phyloP scores from a whole-genome alignment of 768 basidiomycete species.

The Leccinum rimulosum region DNA sequence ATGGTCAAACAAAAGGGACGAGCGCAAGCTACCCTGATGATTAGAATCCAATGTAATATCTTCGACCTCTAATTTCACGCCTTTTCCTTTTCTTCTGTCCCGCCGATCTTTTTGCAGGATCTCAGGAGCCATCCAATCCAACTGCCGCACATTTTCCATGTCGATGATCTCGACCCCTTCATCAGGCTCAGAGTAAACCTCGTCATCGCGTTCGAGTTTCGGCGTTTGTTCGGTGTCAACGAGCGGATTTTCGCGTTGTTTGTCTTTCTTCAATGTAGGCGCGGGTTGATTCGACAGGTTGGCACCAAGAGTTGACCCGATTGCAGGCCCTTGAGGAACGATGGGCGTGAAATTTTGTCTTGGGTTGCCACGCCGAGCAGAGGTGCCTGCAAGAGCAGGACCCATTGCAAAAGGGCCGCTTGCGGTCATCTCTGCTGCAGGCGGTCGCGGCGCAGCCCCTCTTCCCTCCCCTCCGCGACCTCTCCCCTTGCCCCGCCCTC shows the following conservation, averaged over 20 bases:
- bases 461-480: conserved; percentile 56
- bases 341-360: conserved; percentile 57
- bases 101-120: conserved; percentile 52
- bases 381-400: conserved; percentile 63
- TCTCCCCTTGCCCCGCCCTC: conserved; percentile 46
- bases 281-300: conserved; percentile 49
- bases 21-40: conserved; percentile 32
- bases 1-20: not conserved
- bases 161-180: conserved; percentile 87
- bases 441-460: conserved; percentile 41
- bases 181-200: conserved; percentile 83
- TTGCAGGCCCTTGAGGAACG: conserved; percentile 38
- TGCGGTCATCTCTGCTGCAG: conserved; percentile 72
- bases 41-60: conserved; percentile 31
- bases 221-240: conserved; percentile 23
- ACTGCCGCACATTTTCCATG: conserved; percentile 68
- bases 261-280: conserved; percentile 48
- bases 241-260: conserved; percentile 29
- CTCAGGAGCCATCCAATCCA: conserved; percentile 92
- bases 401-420: conserved; percentile 89
- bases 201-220: conserved; percentile 50
- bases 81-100: conserved; percentile 36
- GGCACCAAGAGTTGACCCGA: conserved; percentile 42
- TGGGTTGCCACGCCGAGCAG: conserved; percentile 46
- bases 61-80: conserved; percentile 45